Base-by-base conservation (phyloP, 192 early-diverging fungal genomes). In the Podochytrium sp. region DNA sequence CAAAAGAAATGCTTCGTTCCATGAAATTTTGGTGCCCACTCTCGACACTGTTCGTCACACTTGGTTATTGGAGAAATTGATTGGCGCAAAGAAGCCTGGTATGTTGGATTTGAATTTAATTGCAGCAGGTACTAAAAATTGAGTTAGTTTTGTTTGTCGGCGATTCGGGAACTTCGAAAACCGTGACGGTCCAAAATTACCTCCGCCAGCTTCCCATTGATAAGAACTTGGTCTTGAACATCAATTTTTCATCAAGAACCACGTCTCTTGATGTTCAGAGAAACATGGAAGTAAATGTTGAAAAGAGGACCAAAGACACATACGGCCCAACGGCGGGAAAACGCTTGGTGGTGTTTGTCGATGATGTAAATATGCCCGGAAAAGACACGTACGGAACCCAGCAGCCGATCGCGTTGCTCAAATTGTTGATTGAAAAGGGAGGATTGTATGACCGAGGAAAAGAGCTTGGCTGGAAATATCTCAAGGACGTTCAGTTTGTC, bases 351-450 rank as follows among this genome's bases (percentile, higher is more conserved):
- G 83, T 85, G 2, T 88, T 86, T 56, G 77, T 88, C 16, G 87
- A 88, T 41, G 87, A 88, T 74, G 68, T 88, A 10, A 88, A 88
- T 73, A 88, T 88, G 87, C 87, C 87, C 3, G 64, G 81, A n/a
- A 88, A 86, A 62, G 87, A 88, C 71, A 88, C 85, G 2, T 88
- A 88, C 53, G 87, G 87, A 27, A 88, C 87, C 12, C 87, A 88
- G 67, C 87, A 88, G 73, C 87, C 87, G 6, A 88, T 88, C 67
- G 87, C 87, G 1, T 75, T 86, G 16, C 65, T 88, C 2, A 88
- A 88, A 41, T 79, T 88, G 4, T 61, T 88, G n/a, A 84, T 88
- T 56, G 87, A 88, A 71, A 74, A 79, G 23, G 87, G 87, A 3
- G 87, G 87, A 23, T 65, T 86, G 3, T 88, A 88, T 43, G 85